Evolutionary conservation across 306 rosid genomes (phyloP), one percentile per base, ranked within the genome.

Genomic region (Malus orientalis): DNA sequence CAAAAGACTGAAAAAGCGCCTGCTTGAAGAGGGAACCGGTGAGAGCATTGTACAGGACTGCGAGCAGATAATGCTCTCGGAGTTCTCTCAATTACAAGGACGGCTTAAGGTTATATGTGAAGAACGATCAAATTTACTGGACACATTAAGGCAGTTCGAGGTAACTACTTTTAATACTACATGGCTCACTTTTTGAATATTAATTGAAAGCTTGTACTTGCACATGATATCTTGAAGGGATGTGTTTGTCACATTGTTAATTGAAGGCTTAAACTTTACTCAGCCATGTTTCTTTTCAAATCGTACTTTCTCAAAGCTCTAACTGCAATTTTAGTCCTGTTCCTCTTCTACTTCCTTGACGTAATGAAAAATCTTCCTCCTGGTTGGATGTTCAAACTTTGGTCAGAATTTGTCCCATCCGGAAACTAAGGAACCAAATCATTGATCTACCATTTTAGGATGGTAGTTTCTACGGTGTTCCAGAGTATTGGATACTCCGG

Each of bases 121-220:
- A 62, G 93, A 95, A 74, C 84, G 97, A 27, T 87, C 91, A n/a
- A 83, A 73, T 85, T 87, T 95, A 85, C 88, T 95, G 40, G 93
- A 89, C 84, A 91, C 97, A 15, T 80, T 95, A 75, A 85, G 96
- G 76, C 97, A 92, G 71, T 79, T 95, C 77, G 97, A 95, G 99
- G 99, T 92, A 89, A 84, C 51, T 81, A 65, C 42, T 38, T 38
- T 38, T 38, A 38, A 38, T 38, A 38, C 42, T 44, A 42, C 76
- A 29, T 16, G 11, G 22, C 30, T 27, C 69, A 16, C 60, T 69
- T 73, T 74, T 25, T 51, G 51, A 38, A 23, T 51, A 62, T 33
- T 33, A 11, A 70, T n/a, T 36, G n/a, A 11, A 10, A 20, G 51
- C 10, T 64, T 8, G 57, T n/a, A 16, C 45, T 30, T 30, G 25